These are phyloP conservation scores for Fusarium sp. DNA, from an alignment of 2,329 filamentous ascomycete genomes.

Conservation along the genomic window DNA sequence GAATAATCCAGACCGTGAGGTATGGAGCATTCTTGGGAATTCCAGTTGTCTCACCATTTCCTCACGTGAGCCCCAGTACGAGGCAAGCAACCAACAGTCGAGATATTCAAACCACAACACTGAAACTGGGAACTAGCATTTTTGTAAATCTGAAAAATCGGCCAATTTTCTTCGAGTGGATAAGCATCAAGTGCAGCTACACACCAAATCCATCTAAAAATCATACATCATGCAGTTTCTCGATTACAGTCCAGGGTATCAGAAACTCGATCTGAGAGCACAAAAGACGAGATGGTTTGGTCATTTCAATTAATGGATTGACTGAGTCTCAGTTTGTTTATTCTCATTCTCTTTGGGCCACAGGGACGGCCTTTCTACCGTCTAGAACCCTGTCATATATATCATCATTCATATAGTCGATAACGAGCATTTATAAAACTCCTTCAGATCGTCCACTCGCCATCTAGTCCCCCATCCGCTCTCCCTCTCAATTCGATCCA, in stretches of 20 bases:
- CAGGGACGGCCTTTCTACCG: background rate
- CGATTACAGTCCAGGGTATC: background rate
- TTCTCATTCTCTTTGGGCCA: background rate
- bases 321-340: background rate
- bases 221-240: too few relatives aligned
- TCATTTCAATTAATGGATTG: background rate
- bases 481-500: conserved; percentile 62
- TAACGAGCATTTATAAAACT: conserved; percentile 51
- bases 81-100: background rate
- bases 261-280: background rate
- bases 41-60: conserved; percentile 16
- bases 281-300: background rate
- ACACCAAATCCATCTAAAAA: too few relatives aligned
- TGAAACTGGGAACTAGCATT: too few relatives aligned
- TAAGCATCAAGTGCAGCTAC: too few relatives aligned
- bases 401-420: conserved; percentile 11
- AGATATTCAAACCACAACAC: background rate
- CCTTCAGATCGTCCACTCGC: conserved; percentile 63
- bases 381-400: background rate
- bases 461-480: conserved; percentile 65
- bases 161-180: too few relatives aligned
- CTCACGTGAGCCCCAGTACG: conserved; percentile 22
- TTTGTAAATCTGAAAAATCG: too few relatives aligned
- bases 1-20: background rate
- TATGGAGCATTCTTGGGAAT: background rate